Evolutionary conservation across 2,329 filamentous ascomycete species (phyloP), one percentile per base, ranked within the genome.

Genomic region (Stenocarpella maydis): DNA sequence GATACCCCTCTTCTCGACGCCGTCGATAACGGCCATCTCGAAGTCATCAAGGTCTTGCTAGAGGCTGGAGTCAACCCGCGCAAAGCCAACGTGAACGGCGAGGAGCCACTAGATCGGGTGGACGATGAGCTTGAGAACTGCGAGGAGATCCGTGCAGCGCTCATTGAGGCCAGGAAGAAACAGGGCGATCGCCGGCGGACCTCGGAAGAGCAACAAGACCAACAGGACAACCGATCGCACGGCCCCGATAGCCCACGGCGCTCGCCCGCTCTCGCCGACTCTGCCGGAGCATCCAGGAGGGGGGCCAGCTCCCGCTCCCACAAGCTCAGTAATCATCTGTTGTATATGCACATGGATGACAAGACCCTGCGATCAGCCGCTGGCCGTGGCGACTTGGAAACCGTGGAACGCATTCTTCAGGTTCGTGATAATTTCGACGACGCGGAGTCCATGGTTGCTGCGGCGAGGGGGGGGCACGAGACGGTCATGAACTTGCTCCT

Each of bases 1-100:
- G 96, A 99, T 76, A 98, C 96, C 0, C 96, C 96, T 34, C 86
- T 99, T 43, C 91, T 99, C 66, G 96, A 99, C 82, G 96, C 96
- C 6, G 94, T 98, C 34, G 96, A 98, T 74, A 99, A 99, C 76
- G 93, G 93, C 1, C 95, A 99, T 77, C 79, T 97, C 9, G 92
- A 92, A 21, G 95, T 98, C 4, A 92, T 99, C 50, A 93, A 90
- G 75, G 84, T 97, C 12, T 83, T 99, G 41, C 84, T 99, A 2
- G 89, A 92, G 67, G 91, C 95, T 68, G 95, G 95, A 14, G 95
- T 97, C 15, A 97, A 99, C 77, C 96, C 96, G 60, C 90, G 94
- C 61, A 92, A 94, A 74, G 91, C 94, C 55, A 98, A 98, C 77
- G 90, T 93, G n/a, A 92, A 94, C 75, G 96, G 96, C 6, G 92